A percentile compares a stretch with the other conserved stretches of the same genome.
Conservation (phyloP, 208 protist genomes). For the Novymonas esmeraldas region DNA sequence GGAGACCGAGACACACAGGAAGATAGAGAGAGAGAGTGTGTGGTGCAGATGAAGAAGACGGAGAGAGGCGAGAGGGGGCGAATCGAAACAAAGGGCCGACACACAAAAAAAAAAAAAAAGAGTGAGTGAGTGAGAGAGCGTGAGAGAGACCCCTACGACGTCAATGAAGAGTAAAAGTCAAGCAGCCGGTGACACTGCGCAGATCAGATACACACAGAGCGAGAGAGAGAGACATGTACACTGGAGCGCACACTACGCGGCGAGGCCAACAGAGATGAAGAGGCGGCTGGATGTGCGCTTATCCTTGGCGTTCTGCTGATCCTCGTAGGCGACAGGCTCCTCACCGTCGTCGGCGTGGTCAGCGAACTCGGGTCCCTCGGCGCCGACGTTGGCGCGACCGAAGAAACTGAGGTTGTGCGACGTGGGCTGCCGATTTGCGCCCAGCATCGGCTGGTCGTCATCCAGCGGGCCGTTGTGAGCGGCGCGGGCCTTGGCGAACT, state of each 20-base stretch:
- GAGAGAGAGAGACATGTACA: neutral
- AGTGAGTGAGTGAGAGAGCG: neutral
- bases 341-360: constrained; percentile 54
- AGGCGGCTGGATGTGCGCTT: constrained; percentile 31
- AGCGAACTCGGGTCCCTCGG: constrained; percentile 52
- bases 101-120: neutral
- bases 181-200: too few relatives aligned
- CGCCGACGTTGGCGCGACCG: constrained; percentile 47
- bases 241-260: constrained; percentile 22
- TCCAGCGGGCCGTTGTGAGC: neutral
- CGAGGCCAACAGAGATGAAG: constrained; percentile 31
- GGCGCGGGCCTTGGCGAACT: neutral
- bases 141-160: neutral
- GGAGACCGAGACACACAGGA: too few relatives aligned
- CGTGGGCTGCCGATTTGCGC: constrained; percentile 17
- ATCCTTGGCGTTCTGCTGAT: constrained; percentile 32
- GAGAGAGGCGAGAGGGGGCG: neutral
- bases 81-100: neutral
- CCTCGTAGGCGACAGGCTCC: constrained; percentile 53
- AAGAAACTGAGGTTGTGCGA: constrained; percentile 57
- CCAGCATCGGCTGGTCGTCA: constrained; percentile 25
- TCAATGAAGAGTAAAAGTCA: constrained; percentile 13
- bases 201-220: neutral
- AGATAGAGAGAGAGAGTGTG: too few relatives aligned
- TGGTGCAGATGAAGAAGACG: neutral